Evolutionary conservation across 306 rosid species (phyloP).

Genomic region (Rosa chinensis): DNA sequence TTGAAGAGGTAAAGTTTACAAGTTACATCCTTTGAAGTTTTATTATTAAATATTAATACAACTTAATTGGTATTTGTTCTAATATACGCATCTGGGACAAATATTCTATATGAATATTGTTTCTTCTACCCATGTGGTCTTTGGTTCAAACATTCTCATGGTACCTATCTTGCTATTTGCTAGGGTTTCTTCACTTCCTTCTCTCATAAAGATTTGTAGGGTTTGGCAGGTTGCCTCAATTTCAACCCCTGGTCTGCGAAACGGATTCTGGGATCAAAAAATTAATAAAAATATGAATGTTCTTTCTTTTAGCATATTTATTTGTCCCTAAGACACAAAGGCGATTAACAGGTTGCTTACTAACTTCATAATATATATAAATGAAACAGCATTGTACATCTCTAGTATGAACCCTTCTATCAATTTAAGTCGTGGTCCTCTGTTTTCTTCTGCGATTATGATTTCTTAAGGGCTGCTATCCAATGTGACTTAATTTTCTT

Average conservation of each 20-base stretch:
- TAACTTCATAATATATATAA: neutral
- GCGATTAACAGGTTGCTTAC: neutral
- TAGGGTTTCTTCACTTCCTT: neutral
- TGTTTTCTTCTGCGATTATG: neutral
- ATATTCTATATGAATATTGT: neutral
- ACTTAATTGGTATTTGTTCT: neutral
- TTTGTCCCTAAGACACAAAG: neutral
- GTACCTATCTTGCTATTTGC: neutral
- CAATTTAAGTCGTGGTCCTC: neutral
- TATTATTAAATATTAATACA: neutral
- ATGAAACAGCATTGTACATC: neutral
- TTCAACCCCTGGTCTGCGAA: neutral
- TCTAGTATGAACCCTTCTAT: neutral
- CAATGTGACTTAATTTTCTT: neutral
- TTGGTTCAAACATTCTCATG: neutral
- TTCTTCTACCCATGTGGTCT: neutral
- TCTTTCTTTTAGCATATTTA: neutral
- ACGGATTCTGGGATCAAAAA: neutral
- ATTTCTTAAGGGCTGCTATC: neutral
- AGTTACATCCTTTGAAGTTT: neutral
- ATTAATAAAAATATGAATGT: neutral
- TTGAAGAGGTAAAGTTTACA: slow-evolving; percentile 72
- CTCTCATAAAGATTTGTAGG: neutral
- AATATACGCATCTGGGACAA: neutral
- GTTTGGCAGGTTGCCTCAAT: neutral